phyloP scores from a whole-genome alignment of 2,329 filamentous ascomycete genomes.

The Epichloe gansuensis region DNA sequence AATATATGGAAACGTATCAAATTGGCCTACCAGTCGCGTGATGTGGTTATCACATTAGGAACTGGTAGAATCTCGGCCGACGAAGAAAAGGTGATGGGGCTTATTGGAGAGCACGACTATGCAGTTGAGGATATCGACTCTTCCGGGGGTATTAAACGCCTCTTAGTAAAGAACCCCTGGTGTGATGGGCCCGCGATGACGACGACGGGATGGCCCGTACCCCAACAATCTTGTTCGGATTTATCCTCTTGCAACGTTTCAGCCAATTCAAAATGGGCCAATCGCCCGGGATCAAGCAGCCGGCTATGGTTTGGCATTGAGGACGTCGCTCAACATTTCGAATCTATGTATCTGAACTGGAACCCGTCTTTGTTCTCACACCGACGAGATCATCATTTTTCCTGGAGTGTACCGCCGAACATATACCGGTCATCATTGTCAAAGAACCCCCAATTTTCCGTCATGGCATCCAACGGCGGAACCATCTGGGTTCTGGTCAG shows the following conservation, averaged over 20 bases:
- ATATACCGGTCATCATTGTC: conserved; percentile 42
- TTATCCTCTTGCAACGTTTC: background rate
- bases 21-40: conserved; percentile 59
- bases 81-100: conserved; percentile 68
- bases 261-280: background rate
- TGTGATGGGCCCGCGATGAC: conserved; percentile 60
- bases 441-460: conserved; percentile 60
- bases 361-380: conserved; percentile 72
- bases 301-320: conserved; percentile 90
- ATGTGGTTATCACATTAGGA: conserved; percentile 80
- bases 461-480: conserved; percentile 44
- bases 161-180: conserved; percentile 95
- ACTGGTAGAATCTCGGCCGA: conserved; percentile 68
- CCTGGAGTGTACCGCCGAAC: conserved; percentile 52
- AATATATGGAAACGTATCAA: conserved; percentile 68
- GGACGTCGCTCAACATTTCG: conserved; percentile 80
- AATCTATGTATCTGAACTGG: conserved; percentile 96
- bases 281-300: conserved; percentile 34
- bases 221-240: conserved; percentile 8
- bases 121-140: conserved; percentile 70
- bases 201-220: conserved; percentile 19
- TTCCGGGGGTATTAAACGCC: conserved; percentile 44
- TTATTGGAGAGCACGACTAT: conserved; percentile 89
- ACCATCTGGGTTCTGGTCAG: conserved; percentile 74
- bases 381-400: conserved; percentile 82